Percentiles rank a stretch among this genome's conserved stretches.
Conservation (phyloP, 2,329 filamentous ascomycete species). For the Nothopassalora personata region DNA sequence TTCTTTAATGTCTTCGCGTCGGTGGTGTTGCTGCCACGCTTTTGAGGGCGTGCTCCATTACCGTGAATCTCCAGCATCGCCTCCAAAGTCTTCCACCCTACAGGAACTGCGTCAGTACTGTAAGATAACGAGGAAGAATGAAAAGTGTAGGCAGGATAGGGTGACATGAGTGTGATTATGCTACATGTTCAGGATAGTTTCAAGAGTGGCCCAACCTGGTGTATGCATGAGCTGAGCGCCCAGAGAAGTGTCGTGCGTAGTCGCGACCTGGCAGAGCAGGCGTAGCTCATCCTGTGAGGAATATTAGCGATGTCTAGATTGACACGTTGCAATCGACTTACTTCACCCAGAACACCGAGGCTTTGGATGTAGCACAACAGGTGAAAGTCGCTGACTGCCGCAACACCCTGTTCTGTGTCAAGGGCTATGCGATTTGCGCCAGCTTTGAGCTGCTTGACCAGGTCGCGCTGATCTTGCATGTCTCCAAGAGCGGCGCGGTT, state of each 20-base stretch:
- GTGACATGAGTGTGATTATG: conserved; percentile 9
- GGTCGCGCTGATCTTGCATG: conserved; percentile 69
- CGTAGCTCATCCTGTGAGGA: conserved; percentile 73
- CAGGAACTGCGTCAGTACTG: neutral
- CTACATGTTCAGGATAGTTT: conserved; percentile 67
- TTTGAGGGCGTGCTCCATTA: neutral
- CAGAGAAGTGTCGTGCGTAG: conserved; percentile 72
- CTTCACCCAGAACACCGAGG: conserved; percentile 79
- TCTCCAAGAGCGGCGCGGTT: conserved; percentile 85
- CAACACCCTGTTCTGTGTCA: conserved; percentile 58
- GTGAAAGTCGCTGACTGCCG: conserved; percentile 86
- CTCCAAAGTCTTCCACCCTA: neutral
- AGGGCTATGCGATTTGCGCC: conserved; percentile 45
- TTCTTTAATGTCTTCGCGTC: neutral
- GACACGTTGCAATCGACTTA: conserved; percentile 36
- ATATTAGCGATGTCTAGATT: conserved; percentile 7
- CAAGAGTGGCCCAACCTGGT: conserved; percentile 87
- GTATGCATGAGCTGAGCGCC: conserved; percentile 79
- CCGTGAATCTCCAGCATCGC: neutral
- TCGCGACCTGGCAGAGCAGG: conserved; percentile 79
- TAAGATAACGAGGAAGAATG: neutral
- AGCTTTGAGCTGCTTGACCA: conserved; percentile 62
- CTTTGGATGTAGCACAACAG: conserved; percentile 80
- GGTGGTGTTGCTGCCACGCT: neutral
- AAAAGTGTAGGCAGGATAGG: neutral